Conservation (phyloP, 2,329 filamentous ascomycete genomes). For the Phialophora expanda region DNA sequence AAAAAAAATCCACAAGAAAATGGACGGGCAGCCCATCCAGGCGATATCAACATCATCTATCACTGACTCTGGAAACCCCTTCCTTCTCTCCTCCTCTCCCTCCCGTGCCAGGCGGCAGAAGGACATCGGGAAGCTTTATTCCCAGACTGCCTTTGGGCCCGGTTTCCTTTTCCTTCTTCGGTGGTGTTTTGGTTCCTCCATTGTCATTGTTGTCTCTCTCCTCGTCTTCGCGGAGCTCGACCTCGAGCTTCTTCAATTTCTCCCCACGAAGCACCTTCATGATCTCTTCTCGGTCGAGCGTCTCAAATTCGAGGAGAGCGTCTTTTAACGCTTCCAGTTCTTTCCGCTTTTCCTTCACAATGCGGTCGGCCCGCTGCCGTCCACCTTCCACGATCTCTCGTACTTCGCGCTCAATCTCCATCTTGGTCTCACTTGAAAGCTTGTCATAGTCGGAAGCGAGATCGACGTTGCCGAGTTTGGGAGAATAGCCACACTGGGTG, state of each 20-base stretch:
- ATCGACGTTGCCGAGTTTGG: conserved; percentile 85
- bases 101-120: conserved; percentile 35
- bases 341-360: conserved; percentile 75
- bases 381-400: conserved; percentile 82
- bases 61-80: conserved; percentile 26
- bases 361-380: conserved; percentile 71
- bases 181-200: conserved; percentile 35
- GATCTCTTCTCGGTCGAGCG: conserved; percentile 84
- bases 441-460: conserved; percentile 78
- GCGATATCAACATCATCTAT: conserved; percentile 26
- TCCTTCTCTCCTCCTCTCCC: conserved; percentile 35
- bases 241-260: conserved; percentile 71
- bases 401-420: conserved; percentile 86
- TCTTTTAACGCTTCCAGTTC: conserved; percentile 88
- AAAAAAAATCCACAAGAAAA: conserved; percentile 13
- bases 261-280: conserved; percentile 88
- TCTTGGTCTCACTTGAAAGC: conserved; percentile 83
- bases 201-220: conserved; percentile 40
- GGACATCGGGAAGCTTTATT: conserved; percentile 40
- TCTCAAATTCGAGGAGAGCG: conserved; percentile 93
- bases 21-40: neutral
- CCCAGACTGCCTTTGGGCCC: conserved; percentile 36
- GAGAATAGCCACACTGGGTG: conserved; percentile 86
- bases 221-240: conserved; percentile 59
- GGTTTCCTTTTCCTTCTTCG: conserved; percentile 38